phyloP scores from a whole-genome alignment of 1,284 basidiomycete species.

The Lignosus rhinocerotis region DNA sequence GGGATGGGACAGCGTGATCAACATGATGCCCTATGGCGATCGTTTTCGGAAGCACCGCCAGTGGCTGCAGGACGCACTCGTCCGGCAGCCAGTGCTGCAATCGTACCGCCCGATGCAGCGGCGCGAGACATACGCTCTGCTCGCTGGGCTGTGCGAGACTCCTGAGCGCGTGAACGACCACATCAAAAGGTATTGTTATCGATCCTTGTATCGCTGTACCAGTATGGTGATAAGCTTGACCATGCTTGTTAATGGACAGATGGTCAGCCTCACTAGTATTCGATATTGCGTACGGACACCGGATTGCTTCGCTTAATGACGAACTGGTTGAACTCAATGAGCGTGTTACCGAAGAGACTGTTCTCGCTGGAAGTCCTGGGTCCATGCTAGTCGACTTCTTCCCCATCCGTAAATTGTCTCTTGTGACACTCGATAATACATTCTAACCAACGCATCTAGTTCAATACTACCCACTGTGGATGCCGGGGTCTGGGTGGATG shows the following conservation, averaged over 20 bases:
- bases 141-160: conserved; percentile 23
- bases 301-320: conserved; percentile 15
- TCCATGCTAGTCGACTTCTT: conserved; percentile 28
- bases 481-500: conserved; percentile 24
- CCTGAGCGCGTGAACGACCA: conserved; percentile 28
- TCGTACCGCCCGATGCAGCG: conserved; percentile 28
- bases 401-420: conserved; percentile 19
- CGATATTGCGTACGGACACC: conserved; percentile 26
- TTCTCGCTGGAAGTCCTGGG: conserved; percentile 19
- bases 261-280: conserved; percentile 24
- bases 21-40: conserved; percentile 31
- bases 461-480: conserved; percentile 19
- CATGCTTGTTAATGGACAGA: conserved; percentile 9
- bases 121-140: conserved; percentile 28
- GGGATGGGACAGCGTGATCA: conserved; percentile 28
- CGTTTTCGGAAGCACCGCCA: conserved; percentile 33
- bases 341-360: conserved; percentile 16
- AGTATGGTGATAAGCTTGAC: background rate
- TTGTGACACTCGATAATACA: too few relatives aligned
- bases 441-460: too few relatives aligned
- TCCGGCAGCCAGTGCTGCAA: conserved; percentile 18
- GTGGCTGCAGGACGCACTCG: conserved; percentile 33
- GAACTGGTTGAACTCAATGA: conserved; percentile 21
- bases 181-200: conserved; percentile 32
- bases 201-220: too few relatives aligned